A percentile compares a stretch with the other conserved stretches of the same genome.
Evolutionary conservation across 2,329 filamentous ascomycete species (phyloP).

Genomic region (Colletotrichum sp.): DNA sequence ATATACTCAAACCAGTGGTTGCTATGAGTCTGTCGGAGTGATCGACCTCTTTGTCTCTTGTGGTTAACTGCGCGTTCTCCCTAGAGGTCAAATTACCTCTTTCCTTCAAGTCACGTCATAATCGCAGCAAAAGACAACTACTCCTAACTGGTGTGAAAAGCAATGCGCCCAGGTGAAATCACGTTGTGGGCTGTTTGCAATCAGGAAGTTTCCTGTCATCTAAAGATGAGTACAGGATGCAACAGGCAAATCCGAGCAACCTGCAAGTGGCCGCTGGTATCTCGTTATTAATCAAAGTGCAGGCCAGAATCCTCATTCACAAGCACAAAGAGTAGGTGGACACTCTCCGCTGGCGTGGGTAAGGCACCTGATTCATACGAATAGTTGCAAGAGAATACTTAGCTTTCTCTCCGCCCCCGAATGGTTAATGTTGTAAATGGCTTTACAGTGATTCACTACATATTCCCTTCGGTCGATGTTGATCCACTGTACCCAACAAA

Average conservation of each 20-base stretch:
- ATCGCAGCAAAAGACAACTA: background rate
- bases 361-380: too few species aligned
- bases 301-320: background rate
- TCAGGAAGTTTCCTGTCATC: background rate
- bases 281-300: background rate
- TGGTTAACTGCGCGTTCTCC: too few species aligned
- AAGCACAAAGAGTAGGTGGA: too few species aligned
- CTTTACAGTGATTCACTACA: background rate
- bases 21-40: too few species aligned
- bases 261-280: background rate
- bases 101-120: background rate
- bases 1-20: background rate
- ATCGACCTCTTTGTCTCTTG: too few species aligned
- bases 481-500: background rate
- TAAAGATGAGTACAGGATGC: background rate
- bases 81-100: background rate
- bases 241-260: background rate
- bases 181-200: background rate
- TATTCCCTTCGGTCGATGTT: fast-evolving
- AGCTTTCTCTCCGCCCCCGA: too few species aligned
- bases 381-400: too few species aligned
- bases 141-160: background rate
- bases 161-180: background rate
- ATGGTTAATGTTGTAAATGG: too few species aligned
- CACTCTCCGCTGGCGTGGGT: too few species aligned